Conservation (phyloP, 2,329 filamentous ascomycete genomes). For the Sclerotinia borealis region DNA sequence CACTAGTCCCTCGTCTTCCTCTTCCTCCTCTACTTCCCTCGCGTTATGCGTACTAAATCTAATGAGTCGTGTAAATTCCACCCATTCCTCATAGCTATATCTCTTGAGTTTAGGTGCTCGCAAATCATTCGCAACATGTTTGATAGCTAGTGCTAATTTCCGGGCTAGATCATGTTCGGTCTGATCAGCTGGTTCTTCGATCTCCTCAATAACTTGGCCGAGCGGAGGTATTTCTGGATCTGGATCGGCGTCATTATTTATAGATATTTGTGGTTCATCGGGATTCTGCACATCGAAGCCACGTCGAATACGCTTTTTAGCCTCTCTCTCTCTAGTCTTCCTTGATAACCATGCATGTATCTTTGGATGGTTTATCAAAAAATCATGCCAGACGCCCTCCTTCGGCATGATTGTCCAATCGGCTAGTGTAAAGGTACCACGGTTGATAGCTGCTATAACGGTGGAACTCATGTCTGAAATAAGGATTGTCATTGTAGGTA, state of each 20-base stretch:
- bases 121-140: slow-evolving; percentile 48
- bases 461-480: slow-evolving; percentile 60
- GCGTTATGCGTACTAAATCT: slow-evolving; percentile 42
- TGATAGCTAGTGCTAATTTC: slow-evolving; percentile 51
- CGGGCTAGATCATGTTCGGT: slow-evolving; percentile 46
- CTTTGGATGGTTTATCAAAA: slow-evolving; percentile 43
- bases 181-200: slow-evolving; percentile 31
- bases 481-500: slow-evolving; percentile 65
- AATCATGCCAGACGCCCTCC: slow-evolving; percentile 47
- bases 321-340: slow-evolving; percentile 36
- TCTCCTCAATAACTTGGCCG: slow-evolving; percentile 28
- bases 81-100: slow-evolving; percentile 65
- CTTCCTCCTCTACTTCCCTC: slow-evolving; percentile 36
- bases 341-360: slow-evolving; percentile 35
- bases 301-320: slow-evolving; percentile 37
- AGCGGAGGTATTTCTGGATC: slow-evolving; percentile 8
- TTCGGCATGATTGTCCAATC: slow-evolving; percentile 62
- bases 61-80: slow-evolving; percentile 57
- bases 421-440: slow-evolving; percentile 52
- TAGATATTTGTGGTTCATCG: slow-evolving; percentile 27
- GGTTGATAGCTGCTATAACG: slow-evolving; percentile 56
- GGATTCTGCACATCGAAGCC: slow-evolving; percentile 32
- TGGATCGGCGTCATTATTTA: not conserved
- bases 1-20: slow-evolving; percentile 52
- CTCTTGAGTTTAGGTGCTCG: slow-evolving; percentile 40